Evolutionary conservation across 73 alveolate genomes (phyloP), one percentile per base, ranked within the genome.

Genomic region (Paramecium caudatum): DNA sequence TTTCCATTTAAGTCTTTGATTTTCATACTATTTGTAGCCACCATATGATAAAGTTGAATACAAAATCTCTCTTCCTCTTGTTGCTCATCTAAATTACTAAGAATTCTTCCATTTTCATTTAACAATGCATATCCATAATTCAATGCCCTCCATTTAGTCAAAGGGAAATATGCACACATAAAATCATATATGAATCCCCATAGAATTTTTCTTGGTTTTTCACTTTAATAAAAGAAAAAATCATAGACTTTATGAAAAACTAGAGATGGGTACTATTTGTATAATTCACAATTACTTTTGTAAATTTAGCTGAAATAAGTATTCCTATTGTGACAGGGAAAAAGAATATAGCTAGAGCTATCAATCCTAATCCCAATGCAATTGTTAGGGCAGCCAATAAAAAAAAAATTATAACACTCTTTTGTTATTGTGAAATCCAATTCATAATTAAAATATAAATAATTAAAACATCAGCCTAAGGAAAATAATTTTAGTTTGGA

Each of bases 71-170:
- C 95, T 6, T 92, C 95, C 36, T 90, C 90, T 41, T 95, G 91
- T 37, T 94, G 93, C 13, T 47, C 48, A 15, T 36, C 90, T 27
- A 92, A 84, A 61, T 82, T 82, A 8, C 92, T 91, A 12, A 94
- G 47, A 65, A 93, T 69, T 19, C 82, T 41, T 7, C 97, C 97
- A 23, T 92, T 91, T 33, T 93, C 95, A 68, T 83, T 91, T n/a
- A 90, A 34, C 3, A 92, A 70, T 9, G 97, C 96, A 82, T 93
- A 95, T 34, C 98, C 98, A 49, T 93, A 94, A 82, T 95, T 95
- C 96, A 94, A 65, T 6, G 95, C 82, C 3, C 63, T 81, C 94
- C 94, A 93, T 86, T 93, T 74, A 19, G 82, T 49, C 47, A 47
- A 61, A 33, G 95, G 96, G 80, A 46, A 63, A 19, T 49, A 61